These are phyloP conservation scores for Candida insectorum DNA, from an alignment of 805 yeast genomes.

Conservation along the genomic window DNA sequence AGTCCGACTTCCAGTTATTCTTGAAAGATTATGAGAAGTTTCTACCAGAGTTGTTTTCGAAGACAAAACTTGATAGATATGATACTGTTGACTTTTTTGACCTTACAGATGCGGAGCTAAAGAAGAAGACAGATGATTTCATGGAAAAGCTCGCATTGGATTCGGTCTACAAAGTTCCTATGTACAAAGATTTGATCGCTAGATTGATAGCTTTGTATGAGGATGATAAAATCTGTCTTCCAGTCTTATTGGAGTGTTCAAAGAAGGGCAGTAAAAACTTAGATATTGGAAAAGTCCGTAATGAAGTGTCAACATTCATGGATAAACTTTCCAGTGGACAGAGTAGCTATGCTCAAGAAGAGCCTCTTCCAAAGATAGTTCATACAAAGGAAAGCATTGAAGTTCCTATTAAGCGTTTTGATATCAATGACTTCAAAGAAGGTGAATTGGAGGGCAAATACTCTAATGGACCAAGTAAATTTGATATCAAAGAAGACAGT, in stretches of 20 bases:
- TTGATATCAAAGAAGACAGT: conserved; percentile 7
- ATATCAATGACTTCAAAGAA: conserved; percentile 16
- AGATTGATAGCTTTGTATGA: conserved; percentile 2
- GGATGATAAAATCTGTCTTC: conserved; percentile 5
- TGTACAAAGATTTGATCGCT: conserved; percentile 3
- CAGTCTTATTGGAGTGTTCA: conserved; percentile 6
- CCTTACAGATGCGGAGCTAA: conserved; percentile 6
- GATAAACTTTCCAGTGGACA: conserved; percentile 5
- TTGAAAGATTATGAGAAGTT: conserved; percentile 3
- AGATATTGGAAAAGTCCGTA: conserved; percentile 1
- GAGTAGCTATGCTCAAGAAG: conserved; percentile 5
- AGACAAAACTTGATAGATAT: conserved; percentile 2
- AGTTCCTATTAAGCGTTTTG: conserved; percentile 16
- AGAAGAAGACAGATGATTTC: conserved; percentile 3
- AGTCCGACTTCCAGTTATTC: conserved; percentile 5
- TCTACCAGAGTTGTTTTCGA: conserved; percentile 3
- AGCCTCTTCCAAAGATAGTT: no score
- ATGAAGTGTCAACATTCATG: conserved; percentile 8
- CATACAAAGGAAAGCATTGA: conserved; percentile 7
- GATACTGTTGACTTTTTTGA: conserved; percentile 11
- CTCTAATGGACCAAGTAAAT: conserved; percentile 3
- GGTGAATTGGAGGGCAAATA: background rate
- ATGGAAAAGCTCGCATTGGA: conserved; percentile 4
- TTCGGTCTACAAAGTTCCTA: conserved; percentile 4
- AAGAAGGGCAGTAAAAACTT: background rate